Evolutionary conservation across 1,139 yeast species (phyloP), one percentile per base, ranked within the genome.

Genomic region (Saccharomyces hybrid): DNA sequence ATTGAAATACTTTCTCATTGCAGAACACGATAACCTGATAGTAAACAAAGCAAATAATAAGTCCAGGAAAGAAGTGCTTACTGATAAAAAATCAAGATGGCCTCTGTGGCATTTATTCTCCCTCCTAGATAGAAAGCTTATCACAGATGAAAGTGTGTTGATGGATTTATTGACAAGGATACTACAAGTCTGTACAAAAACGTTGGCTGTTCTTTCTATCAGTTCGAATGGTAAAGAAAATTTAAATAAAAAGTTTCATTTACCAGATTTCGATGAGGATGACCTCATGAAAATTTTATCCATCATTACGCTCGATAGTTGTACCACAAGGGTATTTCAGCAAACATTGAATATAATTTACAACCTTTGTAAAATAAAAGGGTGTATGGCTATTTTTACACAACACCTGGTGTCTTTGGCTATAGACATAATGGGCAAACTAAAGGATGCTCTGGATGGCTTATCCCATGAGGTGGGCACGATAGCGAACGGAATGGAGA

Each of bases 311-410:
- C 82, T 95, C 1, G 88, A 88, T 65, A 96, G 90, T 56, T 89
- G 97, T 67, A 84, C 91, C 28, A 85, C 89, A 60, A 80, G 85
- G 47, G 90, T 95, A 0, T 90, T 90, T 71, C 89, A 90, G 63
- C 87, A 91, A 66, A 84, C 95, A 0, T 77, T 91, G 51, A 82
- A 88, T 57, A 83, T 91, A 1, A 88, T 91, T 85, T 95, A 87
- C 63, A 85, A 88, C 64, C 70, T 91, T 54, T 81, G 88, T 0
- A 74, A 77, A 20, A 72, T 89, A 42, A 77, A 80, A 2, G 80
- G 82, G 55, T 85, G 89, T 3, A 83, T 81, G 60, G 75, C 77
- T 49, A 77, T 84, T 0, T 88, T 90, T 64, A 85, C 93, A 0
- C 66, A 73, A 28, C 95, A 88, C 60, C 74, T 90, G 48, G 81